Conservation (phyloP, 2,329 filamentous ascomycete genomes). For the Colletotrichum nymphaeae region DNA sequence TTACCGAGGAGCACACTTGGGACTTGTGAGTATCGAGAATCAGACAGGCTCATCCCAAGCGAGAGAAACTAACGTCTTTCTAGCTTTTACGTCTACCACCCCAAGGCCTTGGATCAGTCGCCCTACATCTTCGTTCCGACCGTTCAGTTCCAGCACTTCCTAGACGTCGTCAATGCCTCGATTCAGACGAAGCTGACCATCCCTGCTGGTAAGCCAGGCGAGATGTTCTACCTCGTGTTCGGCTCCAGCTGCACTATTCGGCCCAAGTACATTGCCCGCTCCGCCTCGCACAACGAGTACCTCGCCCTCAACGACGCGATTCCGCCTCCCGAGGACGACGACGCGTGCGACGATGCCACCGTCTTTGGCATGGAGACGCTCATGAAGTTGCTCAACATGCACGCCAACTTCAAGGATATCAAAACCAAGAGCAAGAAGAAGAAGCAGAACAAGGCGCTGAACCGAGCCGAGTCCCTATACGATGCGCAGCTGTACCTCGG, state of each 20-base stretch:
- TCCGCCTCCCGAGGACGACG: constrained; percentile 18
- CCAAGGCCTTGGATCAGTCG: constrained; percentile 54
- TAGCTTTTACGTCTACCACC: constrained; percentile 76
- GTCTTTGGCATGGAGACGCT: constrained; percentile 19
- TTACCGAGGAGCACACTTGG: constrained; percentile 74
- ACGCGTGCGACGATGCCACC: constrained; percentile 1
- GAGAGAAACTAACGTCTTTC: neutral
- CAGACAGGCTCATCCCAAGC: neutral
- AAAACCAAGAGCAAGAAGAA: constrained; percentile 32
- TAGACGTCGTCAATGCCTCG: constrained; percentile 73
- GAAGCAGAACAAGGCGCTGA: constrained; percentile 22
- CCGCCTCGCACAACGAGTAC: constrained; percentile 41
- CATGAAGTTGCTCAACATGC: constrained; percentile 20
- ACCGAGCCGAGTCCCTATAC: constrained; percentile 19
- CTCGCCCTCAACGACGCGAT: constrained; percentile 5
- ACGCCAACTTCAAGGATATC: constrained; percentile 41
- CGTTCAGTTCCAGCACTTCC: constrained; percentile 71
- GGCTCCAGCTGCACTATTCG: constrained; percentile 67
- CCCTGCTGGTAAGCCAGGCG: constrained; percentile 60
- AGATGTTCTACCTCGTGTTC: constrained; percentile 73
- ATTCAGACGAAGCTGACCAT: constrained; percentile 67
- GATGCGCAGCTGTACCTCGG: constrained; percentile 34
- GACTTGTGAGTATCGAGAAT: constrained; percentile 72
- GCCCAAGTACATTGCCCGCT: constrained; percentile 76
- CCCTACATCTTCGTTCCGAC: constrained; percentile 77